Base-by-base conservation (phyloP, 1,139 yeast species). In the Geotrichum siamense region DNA sequence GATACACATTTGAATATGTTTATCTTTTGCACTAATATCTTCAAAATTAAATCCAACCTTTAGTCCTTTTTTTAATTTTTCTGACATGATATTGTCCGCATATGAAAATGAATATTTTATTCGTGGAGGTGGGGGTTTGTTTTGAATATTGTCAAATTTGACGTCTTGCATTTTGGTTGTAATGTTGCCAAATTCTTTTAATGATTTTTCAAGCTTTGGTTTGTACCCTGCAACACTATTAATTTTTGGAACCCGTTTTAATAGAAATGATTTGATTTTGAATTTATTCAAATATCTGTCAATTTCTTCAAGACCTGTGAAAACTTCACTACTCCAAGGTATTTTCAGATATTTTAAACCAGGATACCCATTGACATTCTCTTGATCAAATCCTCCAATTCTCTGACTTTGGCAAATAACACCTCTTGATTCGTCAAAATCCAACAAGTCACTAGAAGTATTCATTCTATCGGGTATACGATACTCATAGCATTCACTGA, bases 391-490 rank as follows among this genome's bases (percentile, higher is more conserved):
- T 3, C 37, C 37, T 8, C 37, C 37, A 12, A 21, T 5, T 5
- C 5, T 33, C 4, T 4, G 8, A 20, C 27, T 21, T 22, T 22
- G 5, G 10, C 12, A 20, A 12, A 33, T 16, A 9, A 8, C 15
- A 19, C 8, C 6, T 33, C 37, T 19, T 3, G 19, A 25, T 20
- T 33, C 27, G 21, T 33, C 37, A 20, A n/a, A 33, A 5, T 33
- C 37, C 8, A 33, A 13, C 5, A 26, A 26, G 21, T 33, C 37
- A 6, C 8, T 9, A 9, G 37, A 9, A 10, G 17, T 13, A 20
- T 26, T 19, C 37, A 33, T 33, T 21, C 37, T 33, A 8, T 33
- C 37, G 4, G 37, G 37, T 20, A 33, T 33, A 5, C 34, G 34
- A 17, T 30, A 30, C 5, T 30, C 12, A 16, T 30, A 30, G 21